A percentile compares a stretch with the other conserved stretches of the same genome.
These are phyloP conservation scores for Saccharomycopsis sp. DNA, from an alignment of 805 yeast species.

Conservation along the genomic window DNA sequence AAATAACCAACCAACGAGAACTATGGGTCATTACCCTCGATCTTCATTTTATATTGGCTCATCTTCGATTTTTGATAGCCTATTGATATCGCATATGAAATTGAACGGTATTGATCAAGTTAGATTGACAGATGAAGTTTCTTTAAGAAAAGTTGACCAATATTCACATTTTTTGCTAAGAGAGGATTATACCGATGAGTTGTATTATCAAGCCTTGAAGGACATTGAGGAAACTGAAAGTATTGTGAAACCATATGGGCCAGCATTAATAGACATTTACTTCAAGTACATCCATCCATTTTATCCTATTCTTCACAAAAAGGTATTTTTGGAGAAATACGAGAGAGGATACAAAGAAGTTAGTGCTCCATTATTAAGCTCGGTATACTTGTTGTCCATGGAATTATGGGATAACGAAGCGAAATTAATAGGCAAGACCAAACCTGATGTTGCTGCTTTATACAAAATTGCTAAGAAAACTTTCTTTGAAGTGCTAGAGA, in stretches of 20 bases:
- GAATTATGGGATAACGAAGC: conserved; percentile 95
- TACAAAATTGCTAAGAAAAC: conserved; percentile 60
- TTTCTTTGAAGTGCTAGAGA: conserved; percentile 64
- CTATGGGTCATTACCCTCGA: conserved; percentile 78
- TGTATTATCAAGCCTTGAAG: conserved; percentile 60
- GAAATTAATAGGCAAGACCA: conserved; percentile 62
- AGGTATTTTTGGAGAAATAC: conserved; percentile 87
- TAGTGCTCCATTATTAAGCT: conserved; percentile 84
- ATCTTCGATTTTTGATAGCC: conserved; percentile 74
- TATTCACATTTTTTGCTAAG: conserved; percentile 69
- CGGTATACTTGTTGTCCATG: conserved; percentile 80
- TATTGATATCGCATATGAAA: conserved; percentile 56
- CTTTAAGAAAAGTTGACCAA: conserved; percentile 73
- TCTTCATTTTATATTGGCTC: conserved; percentile 87
- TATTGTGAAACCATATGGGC: conserved; percentile 89
- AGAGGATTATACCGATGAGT: conserved; percentile 71
- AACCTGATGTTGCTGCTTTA: conserved; percentile 69
- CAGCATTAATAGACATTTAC: conserved; percentile 67
- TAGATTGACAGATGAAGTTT: conserved; percentile 55
- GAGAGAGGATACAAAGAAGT: conserved; percentile 86
- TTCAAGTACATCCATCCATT: conserved; percentile 85
- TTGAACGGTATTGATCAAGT: conserved; percentile 75
- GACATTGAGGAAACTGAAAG: conserved; percentile 81
- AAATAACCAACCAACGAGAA: conserved; percentile 34
- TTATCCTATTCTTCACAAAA: conserved; percentile 85